phyloP scores from a whole-genome alignment of 768 basidiomycete genomes.

The Mycena haematopus region DNA sequence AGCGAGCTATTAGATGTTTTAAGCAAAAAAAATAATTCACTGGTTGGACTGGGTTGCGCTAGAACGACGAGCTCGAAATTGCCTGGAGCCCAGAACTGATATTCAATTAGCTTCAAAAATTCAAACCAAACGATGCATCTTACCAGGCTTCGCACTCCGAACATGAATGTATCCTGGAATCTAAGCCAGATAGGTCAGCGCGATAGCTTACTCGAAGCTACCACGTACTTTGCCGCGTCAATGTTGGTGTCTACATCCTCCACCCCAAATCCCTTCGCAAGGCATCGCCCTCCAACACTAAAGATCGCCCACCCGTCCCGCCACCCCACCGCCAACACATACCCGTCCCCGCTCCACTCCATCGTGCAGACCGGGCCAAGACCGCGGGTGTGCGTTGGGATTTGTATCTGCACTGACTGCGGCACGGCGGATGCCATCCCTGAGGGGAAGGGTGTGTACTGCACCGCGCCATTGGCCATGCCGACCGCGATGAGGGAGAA shows the following conservation, averaged over 20 bases:
- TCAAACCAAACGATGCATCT: conserved; percentile 9
- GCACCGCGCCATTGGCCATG: conserved; percentile 59
- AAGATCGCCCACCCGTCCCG: conserved; percentile 89
- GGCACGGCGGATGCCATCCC: conserved; percentile 52
- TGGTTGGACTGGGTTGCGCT: conserved; percentile 57
- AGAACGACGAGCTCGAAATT: conserved; percentile 89
- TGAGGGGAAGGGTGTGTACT: conserved; percentile 74
- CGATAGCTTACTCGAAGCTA: conserved; percentile 1
- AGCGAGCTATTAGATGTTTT: conserved; percentile 3
- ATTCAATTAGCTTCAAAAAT: conserved; percentile 16
- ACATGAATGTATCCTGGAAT: conserved; percentile 88
- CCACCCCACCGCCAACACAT: conserved; percentile 94
- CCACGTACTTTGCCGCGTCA: conserved; percentile 57
- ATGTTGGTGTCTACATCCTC: conserved; percentile 53
- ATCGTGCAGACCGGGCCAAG: conserved; percentile 70
- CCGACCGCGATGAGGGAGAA: conserved; percentile 88
- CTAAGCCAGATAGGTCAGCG: conserved; percentile 33
- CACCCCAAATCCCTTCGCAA: conserved; percentile 77
- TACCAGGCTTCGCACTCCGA: conserved; percentile 77
- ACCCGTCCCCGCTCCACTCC: conserved; percentile 96
- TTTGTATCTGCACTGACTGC: conserved; percentile 62
- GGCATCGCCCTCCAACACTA: conserved; percentile 87
- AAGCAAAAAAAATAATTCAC: conserved; percentile 43
- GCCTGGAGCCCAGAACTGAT: conserved; percentile 93
- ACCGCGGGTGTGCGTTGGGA: conserved; percentile 66